phyloP scores from a whole-genome alignment of 345 rosid genomes.

The Bruguiera parviflora region DNA sequence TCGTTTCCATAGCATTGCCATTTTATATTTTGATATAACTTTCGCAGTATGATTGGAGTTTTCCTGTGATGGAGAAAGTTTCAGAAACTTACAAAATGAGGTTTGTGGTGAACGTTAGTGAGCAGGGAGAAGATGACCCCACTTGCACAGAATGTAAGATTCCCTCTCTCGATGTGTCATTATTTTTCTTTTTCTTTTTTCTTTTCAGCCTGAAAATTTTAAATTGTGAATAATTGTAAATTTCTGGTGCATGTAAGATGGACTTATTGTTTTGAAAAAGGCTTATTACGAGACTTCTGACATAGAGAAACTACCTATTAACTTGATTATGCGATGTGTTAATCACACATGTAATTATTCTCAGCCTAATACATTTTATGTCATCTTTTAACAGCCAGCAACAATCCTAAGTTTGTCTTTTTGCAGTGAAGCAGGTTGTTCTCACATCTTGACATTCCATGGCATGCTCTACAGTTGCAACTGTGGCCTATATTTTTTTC shows the following conservation, averaged over 20 bases:
- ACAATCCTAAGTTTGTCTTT: constrained; percentile 26
- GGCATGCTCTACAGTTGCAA: constrained; percentile 40
- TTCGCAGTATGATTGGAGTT: constrained; percentile 8
- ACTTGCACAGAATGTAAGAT: constrained; percentile 56
- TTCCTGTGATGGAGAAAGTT: constrained; percentile 43
- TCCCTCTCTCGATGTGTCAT: background rate
- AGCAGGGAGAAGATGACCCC: constrained; percentile 60
- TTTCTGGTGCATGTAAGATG: background rate
- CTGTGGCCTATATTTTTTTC: constrained; percentile 4
- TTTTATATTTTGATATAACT: background rate
- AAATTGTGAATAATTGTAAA: background rate
- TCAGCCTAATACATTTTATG: constrained; percentile 5
- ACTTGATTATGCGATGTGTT: background rate
- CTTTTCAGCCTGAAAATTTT: background rate
- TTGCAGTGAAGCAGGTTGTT: constrained; percentile 52
- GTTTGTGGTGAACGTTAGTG: constrained; percentile 62
- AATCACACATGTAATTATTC: background rate
- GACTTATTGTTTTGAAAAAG: background rate
- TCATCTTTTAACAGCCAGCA: constrained; percentile 19
- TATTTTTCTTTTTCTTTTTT: background rate
- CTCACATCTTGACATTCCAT: constrained; percentile 43
- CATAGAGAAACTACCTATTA: background rate
- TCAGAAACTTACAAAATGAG: constrained; percentile 40
- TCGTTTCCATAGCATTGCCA: too few species aligned
- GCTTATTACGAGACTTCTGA: background rate